Conservation (phyloP, 306 rosid genomes). For the Leucaena leucocephala region DNA sequence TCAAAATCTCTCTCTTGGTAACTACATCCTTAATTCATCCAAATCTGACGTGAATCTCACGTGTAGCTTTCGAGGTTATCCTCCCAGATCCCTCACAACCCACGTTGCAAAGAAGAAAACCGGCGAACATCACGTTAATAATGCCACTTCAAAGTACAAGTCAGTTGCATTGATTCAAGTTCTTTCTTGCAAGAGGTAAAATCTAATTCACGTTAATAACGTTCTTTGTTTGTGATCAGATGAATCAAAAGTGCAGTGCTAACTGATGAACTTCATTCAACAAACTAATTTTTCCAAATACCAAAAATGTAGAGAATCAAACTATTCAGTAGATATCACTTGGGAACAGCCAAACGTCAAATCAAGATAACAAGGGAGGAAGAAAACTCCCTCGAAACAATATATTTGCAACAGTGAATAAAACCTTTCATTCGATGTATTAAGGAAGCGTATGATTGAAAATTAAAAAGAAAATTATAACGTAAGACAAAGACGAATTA, state of each 20-base stretch:
- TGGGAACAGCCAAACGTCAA: conserved; percentile 8
- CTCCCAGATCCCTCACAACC: too few species aligned
- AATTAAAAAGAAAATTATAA: conserved; percentile 6
- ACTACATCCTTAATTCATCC: not conserved
- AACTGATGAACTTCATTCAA: not conserved
- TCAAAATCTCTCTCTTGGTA: not conserved
- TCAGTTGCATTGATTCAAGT: too few species aligned
- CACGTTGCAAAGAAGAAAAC: too few species aligned
- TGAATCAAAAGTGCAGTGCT: not conserved
- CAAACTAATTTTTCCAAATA: not conserved
- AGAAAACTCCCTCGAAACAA: not conserved
- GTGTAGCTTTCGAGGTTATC: too few species aligned
- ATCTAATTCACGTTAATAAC: not conserved
- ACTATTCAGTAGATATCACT: not conserved
- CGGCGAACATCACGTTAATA: too few species aligned
- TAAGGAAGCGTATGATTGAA: conserved; percentile 22
- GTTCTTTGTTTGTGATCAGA: not conserved
- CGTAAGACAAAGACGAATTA: not conserved
- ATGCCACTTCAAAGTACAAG: too few species aligned
- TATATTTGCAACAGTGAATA: not conserved
- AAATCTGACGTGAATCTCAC: not conserved
- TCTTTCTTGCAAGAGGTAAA: too few species aligned
- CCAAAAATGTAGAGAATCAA: not conserved
- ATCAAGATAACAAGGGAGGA: not conserved
- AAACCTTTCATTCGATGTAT: not conserved